A percentile compares a stretch with the other conserved stretches of the same genome.
These are phyloP conservation scores for Keithomyces neogunnii DNA, from an alignment of 2,329 filamentous ascomycete genomes.

Conservation along the genomic window DNA sequence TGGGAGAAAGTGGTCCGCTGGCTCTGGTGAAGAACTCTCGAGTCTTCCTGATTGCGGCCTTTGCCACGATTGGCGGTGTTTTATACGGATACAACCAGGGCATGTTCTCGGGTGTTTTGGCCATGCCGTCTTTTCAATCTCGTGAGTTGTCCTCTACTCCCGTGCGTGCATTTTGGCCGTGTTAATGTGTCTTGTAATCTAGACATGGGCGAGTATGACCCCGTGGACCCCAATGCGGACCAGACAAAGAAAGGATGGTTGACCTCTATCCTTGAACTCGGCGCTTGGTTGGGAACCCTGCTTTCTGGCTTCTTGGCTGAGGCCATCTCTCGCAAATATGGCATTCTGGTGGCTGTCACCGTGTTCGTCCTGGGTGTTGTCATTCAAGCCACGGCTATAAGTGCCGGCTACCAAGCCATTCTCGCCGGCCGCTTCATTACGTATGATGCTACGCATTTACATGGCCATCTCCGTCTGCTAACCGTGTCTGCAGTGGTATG, in stretches of 20 bases:
- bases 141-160: conserved; percentile 27
- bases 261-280: conserved; percentile 63
- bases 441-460: conserved; percentile 16
- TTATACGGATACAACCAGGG: conserved; percentile 69
- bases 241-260: conserved; percentile 51
- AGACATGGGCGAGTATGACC: conserved; percentile 50
- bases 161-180: not conserved
- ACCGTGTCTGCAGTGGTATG: conserved; percentile 37
- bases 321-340: conserved; percentile 58
- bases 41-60: conserved; percentile 51
- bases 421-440: conserved; percentile 66
- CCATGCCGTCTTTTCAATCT: conserved; percentile 44
- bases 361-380: conserved; percentile 66
- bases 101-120: conserved; percentile 48
- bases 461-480: too few species aligned
- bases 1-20: conserved; percentile 41
- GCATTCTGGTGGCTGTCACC: conserved; percentile 54
- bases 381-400: conserved; percentile 55
- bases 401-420: conserved; percentile 49
- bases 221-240: conserved; percentile 31
- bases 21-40: conserved; percentile 51
- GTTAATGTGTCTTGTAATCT: not conserved
- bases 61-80: conserved; percentile 54
- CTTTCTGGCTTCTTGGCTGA: conserved; percentile 66
- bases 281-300: conserved; percentile 68